Evolutionary conservation across 805 yeast genomes (phyloP).

Genomic region (Lipomyces spencermartinsiae): DNA sequence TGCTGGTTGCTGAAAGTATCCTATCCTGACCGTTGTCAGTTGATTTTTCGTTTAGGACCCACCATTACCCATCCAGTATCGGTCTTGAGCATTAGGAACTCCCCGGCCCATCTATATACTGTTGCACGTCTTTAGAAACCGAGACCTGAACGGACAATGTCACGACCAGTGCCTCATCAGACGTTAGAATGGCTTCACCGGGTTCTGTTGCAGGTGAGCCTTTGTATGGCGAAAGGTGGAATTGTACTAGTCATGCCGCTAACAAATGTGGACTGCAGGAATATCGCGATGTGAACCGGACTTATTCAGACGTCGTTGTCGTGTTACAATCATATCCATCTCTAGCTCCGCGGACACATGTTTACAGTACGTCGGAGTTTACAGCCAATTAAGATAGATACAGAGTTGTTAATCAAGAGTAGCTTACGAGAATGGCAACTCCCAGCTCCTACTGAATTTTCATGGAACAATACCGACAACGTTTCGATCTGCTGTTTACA

Average conservation of each 20-base stretch:
- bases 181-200: constrained; percentile 64
- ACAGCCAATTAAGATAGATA: background rate
- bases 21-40: background rate
- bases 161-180: constrained; percentile 49
- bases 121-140: background rate
- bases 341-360: constrained; percentile 73
- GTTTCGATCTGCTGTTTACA: constrained; percentile 45
- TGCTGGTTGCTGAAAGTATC: background rate
- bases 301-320: constrained; percentile 66
- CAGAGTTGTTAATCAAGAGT: background rate
- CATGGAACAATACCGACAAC: constrained; percentile 60
- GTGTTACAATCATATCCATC: constrained; percentile 58
- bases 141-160: constrained; percentile 18
- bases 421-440: constrained; percentile 61
- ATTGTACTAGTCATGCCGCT: background rate
- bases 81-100: background rate
- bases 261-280: constrained; percentile 18
- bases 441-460: constrained; percentile 66
- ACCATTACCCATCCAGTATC: background rate
- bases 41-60: background rate
- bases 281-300: constrained; percentile 32
- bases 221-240: background rate
- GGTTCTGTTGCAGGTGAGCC: constrained; percentile 57
- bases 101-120: background rate
- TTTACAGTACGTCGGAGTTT: constrained; percentile 48